Percentiles rank a stretch among this genome's conserved stretches.
phyloP scores from a whole-genome alignment of 73 alveolate genomes.

The Paramecium sonneborni region DNA sequence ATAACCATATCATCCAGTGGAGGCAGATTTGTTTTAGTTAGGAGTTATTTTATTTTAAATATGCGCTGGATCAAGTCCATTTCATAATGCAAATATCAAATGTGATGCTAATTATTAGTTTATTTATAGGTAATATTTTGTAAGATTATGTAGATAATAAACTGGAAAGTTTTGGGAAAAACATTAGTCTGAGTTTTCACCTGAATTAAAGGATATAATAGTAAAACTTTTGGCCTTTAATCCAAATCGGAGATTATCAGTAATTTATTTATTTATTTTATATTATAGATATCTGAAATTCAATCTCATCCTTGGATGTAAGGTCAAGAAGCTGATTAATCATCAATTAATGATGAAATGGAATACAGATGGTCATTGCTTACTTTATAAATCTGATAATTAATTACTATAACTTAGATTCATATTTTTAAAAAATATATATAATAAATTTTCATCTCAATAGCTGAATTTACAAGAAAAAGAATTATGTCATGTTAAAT shows the following conservation, averaged over 20 bases:
- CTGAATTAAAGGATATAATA: constrained; percentile 24
- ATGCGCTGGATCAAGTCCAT: constrained; percentile 39
- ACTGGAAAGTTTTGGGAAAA: background rate
- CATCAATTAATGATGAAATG: background rate
- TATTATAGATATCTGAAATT: constrained; percentile 9
- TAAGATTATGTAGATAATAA: background rate
- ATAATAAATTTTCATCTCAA: background rate
- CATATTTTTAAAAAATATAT: background rate
- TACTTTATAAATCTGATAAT: background rate
- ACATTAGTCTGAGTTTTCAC: constrained; percentile 2
- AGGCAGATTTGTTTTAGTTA: constrained; percentile 44
- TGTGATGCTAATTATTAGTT: background rate
- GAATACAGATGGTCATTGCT: background rate
- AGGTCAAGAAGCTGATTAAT: background rate
- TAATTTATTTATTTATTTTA: background rate
- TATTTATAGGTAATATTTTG: background rate
- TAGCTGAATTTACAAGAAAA: too few relatives aligned
- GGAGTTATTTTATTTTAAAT: constrained; percentile 52
- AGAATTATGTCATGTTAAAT: too few relatives aligned
- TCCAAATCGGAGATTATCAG: constrained; percentile 54
- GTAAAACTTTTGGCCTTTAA: constrained; percentile 17
- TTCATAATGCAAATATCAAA: constrained; percentile 9
- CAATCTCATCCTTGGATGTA: constrained; percentile 31
- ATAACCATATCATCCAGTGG: constrained; percentile 34
- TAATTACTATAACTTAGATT: background rate